Evolutionary conservation across 1,284 basidiomycete species (phyloP).

Genomic region (Xerocomus nothofagi): DNA sequence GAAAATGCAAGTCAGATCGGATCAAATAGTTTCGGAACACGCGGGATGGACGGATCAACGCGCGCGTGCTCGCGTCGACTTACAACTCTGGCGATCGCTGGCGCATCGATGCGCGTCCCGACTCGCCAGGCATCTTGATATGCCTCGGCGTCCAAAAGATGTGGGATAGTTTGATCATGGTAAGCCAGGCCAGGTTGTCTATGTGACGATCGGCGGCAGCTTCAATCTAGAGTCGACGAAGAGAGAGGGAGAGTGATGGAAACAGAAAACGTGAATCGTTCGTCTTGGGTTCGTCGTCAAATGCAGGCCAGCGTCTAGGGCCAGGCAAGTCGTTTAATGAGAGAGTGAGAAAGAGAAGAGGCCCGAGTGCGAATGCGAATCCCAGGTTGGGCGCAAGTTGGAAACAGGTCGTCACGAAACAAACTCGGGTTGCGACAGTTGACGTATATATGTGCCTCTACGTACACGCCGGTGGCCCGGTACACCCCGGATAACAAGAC

Average conservation of each 20-base stretch:
- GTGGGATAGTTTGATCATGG: slow-evolving; percentile 32
- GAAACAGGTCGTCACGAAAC: slow-evolving; percentile 4
- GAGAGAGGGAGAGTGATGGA: background rate
- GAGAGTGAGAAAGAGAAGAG: background rate
- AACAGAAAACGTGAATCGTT: background rate
- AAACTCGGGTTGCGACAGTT: slow-evolving; percentile 1
- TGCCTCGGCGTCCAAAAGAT: slow-evolving; percentile 35
- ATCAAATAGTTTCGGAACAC: background rate
- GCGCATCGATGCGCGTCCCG: slow-evolving; percentile 20
- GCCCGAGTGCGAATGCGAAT: background rate
- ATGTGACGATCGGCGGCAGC: background rate
- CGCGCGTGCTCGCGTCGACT: background rate
- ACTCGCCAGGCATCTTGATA: slow-evolving; percentile 34
- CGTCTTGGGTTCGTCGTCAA: slow-evolving; percentile 2
- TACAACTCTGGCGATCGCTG: slow-evolving; percentile 30
- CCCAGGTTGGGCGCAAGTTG: slow-evolving; percentile 1
- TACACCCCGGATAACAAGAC: slow-evolving; percentile 8
- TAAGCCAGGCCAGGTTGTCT: background rate
- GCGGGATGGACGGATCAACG: background rate
- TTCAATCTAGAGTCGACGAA: background rate
- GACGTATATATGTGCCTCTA: slow-evolving; percentile 11
- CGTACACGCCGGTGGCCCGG: slow-evolving; percentile 11
- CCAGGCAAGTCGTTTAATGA: background rate
- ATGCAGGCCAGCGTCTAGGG: background rate
- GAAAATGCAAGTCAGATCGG: slow-evolving; percentile 1